These are phyloP conservation scores for Exophiala dermatitidis DNA, from an alignment of 2,329 filamentous ascomycete genomes.

Conservation along the genomic window DNA sequence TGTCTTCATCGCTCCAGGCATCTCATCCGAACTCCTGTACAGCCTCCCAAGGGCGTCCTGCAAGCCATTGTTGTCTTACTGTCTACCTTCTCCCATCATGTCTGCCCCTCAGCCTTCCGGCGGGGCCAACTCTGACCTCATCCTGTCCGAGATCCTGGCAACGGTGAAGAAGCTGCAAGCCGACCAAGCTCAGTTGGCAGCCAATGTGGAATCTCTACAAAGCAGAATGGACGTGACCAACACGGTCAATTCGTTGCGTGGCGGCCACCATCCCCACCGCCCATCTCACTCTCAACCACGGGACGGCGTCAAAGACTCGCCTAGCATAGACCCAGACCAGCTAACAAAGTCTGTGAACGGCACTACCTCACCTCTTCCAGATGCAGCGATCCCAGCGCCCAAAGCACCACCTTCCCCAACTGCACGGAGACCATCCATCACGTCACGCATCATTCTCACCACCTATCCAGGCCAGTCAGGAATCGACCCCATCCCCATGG, in stretches of 20 bases:
- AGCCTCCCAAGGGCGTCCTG: not conserved
- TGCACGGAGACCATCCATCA: constrained; percentile 26
- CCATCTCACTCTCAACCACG: not conserved
- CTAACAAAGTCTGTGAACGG: constrained; percentile 18
- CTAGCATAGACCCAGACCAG: constrained; percentile 25
- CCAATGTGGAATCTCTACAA: constrained; percentile 54
- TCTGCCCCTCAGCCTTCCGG: constrained; percentile 8
- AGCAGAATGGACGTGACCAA: constrained; percentile 55
- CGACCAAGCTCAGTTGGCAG: constrained; percentile 50
- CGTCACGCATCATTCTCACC: constrained; percentile 60
- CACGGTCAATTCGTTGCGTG: constrained; percentile 45
- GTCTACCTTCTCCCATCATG: constrained; percentile 7
- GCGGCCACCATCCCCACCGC: not conserved
- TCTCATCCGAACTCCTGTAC: too few species aligned
- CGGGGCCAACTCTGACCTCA: constrained; percentile 13
- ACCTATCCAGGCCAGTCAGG: constrained; percentile 93
- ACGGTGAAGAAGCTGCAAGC: constrained; percentile 50
- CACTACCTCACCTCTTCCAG: constrained; percentile 11
- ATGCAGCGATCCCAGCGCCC: constrained; percentile 5
- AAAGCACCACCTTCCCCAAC: constrained; percentile 18
- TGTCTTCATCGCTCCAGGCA: too few species aligned
- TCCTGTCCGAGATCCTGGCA: constrained; percentile 44
- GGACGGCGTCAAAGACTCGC: constrained; percentile 15
- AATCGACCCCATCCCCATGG: constrained; percentile 80
- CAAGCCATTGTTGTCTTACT: not conserved